phyloP scores from a whole-genome alignment of 148 eudicot species.

The Cornus florida region DNA sequence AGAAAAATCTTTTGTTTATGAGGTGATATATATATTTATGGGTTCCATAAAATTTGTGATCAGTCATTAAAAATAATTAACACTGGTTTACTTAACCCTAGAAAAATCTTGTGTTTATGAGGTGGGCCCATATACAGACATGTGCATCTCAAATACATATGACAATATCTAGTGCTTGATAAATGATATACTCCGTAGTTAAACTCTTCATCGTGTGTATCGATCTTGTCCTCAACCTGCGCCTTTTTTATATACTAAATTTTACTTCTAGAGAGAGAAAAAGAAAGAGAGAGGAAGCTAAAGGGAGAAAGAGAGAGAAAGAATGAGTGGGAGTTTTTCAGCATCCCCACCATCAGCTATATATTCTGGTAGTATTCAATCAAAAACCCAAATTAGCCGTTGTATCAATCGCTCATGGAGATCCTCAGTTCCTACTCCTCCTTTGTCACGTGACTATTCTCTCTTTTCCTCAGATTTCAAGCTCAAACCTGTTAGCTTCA shows the following conservation, averaged over 20 bases:
- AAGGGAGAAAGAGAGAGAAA: background rate
- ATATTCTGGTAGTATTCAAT: background rate
- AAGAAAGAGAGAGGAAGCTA: background rate
- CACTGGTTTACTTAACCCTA: too few relatives aligned
- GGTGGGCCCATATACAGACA: background rate
- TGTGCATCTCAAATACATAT: too few relatives aligned
- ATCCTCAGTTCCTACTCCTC: slow-evolving; percentile 1
- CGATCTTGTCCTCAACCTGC: background rate
- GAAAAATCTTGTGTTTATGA: too few relatives aligned
- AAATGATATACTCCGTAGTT: background rate
- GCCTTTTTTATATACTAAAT: background rate
- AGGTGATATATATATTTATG: too few relatives aligned
- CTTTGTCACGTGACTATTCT: slow-evolving; percentile 3
- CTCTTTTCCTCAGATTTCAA: slow-evolving; percentile 8
- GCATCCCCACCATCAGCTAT: slow-evolving; percentile 19
- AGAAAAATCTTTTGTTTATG: too few relatives aligned
- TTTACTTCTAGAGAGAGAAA: background rate
- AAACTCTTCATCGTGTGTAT: too few relatives aligned
- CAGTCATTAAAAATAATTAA: too few relatives aligned
- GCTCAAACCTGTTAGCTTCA: slow-evolving; percentile 3
- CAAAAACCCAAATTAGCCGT: slow-evolving; percentile 4
- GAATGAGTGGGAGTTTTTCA: slow-evolving; percentile 13
- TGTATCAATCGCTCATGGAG: background rate
- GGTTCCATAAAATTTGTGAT: too few relatives aligned
- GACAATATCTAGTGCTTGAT: background rate